Evolutionary conservation across 768 basidiomycete genomes (phyloP).

Genomic region (Pluteus cervinus): DNA sequence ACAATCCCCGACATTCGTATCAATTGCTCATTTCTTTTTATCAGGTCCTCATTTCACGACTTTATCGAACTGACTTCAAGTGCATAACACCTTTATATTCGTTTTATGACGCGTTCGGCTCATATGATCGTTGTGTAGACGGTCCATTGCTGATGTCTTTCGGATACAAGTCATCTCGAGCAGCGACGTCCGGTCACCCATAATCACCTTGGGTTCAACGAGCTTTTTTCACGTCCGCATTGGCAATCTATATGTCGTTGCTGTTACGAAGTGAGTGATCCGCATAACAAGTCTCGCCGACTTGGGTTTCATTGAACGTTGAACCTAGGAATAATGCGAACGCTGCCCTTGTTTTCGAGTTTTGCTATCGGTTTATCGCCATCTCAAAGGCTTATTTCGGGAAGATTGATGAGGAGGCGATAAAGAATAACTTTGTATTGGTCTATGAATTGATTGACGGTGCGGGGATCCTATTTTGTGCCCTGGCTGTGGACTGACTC

Average conservation of each 20-base stretch:
- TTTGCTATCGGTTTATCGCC: conserved; percentile 92
- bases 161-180: conserved; percentile 98
- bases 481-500: conserved; percentile 1
- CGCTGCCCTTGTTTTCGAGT: conserved; percentile 97
- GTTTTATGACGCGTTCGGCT: conserved; percentile 8
- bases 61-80: conserved; percentile 98
- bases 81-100: conserved; percentile 29
- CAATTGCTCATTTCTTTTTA: conserved; percentile 2
- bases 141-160: conserved; percentile 96
- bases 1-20: conserved; percentile 1
- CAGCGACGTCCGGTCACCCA: conserved; percentile 93
- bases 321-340: conserved; percentile 82
- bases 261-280: conserved; percentile 86
- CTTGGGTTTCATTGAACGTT: conserved; percentile 1
- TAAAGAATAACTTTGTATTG: conserved; percentile 98
- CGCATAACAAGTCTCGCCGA: background rate
- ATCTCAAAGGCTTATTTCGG: conserved; percentile 97
- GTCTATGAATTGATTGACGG: conserved; percentile 99
- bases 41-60: conserved; percentile 90
- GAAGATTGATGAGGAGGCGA: conserved; percentile 94
- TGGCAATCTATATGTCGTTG: conserved; percentile 93
- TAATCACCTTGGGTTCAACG: conserved; percentile 95
- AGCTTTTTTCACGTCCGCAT: conserved; percentile 98
- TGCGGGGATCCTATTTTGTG: conserved; percentile 28
- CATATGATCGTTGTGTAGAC: conserved; percentile 39